Evolutionary conservation across 208 protist genomes (phyloP).

Genomic region (Wallacemonas rigidus): DNA sequence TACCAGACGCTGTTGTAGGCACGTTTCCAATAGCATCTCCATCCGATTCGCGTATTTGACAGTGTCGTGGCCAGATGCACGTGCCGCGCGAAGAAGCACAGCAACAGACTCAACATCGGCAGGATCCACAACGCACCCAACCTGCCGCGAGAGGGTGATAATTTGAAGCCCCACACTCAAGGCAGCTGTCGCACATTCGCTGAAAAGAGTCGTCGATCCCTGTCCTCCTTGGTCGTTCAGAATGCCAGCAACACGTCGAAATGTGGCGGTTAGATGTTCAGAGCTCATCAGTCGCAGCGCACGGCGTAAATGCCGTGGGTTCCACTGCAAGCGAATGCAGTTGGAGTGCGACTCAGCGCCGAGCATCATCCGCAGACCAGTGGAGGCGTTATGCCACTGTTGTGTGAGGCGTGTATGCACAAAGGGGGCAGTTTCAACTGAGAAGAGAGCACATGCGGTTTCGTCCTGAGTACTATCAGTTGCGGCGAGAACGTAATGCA

Average conservation of each 20-base stretch:
- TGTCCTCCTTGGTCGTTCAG: not conserved
- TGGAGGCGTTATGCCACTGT: conserved; percentile 82
- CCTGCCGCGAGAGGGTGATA: conserved; percentile 62
- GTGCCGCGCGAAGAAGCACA: conserved; percentile 61
- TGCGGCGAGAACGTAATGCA: conserved; percentile 61
- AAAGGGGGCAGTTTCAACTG: conserved; percentile 59
- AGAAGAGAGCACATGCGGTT: conserved; percentile 43
- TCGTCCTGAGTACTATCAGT: not conserved
- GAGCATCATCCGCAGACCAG: conserved; percentile 49
- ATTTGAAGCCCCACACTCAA: conserved; percentile 62
- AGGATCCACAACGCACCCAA: conserved; percentile 42
- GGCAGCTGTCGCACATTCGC: conserved; percentile 34
- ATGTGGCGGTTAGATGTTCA: conserved; percentile 28
- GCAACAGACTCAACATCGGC: conserved; percentile 49
- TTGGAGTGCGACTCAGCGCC: not conserved
- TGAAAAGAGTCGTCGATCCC: not conserved
- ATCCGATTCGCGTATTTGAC: conserved; percentile 48
- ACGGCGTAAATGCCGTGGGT: conserved; percentile 69
- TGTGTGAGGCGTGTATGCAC: conserved; percentile 76
- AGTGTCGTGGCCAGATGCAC: conserved; percentile 55
- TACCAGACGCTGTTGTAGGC: conserved; percentile 49
- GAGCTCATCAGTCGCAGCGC: conserved; percentile 56
- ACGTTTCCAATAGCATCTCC: conserved; percentile 63
- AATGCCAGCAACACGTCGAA: conserved; percentile 26
- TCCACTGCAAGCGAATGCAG: conserved; percentile 57